phyloP scores from a whole-genome alignment of 176 grass and related monocot genomes.

The Otatea glauca region DNA sequence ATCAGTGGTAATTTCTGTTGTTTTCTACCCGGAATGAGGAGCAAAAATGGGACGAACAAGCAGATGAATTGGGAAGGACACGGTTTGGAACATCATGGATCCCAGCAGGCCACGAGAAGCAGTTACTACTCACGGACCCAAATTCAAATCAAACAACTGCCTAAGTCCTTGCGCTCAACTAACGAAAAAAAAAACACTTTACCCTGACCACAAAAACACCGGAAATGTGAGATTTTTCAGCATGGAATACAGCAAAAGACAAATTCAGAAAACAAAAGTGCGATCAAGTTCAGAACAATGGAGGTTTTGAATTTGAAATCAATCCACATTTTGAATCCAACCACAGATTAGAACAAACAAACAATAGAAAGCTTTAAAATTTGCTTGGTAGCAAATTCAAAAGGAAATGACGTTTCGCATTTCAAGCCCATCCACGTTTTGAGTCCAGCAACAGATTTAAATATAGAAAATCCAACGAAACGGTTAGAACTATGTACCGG shows the following conservation, averaged over 20 bases:
- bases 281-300: neutral
- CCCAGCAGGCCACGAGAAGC: neutral
- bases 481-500: neutral
- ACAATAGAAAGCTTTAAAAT: neutral
- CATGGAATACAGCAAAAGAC: neutral
- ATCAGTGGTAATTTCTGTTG: no score
- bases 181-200: neutral
- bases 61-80: neutral
- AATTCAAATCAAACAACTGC: slow-evolving; percentile 36
- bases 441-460: neutral
- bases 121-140: slow-evolving; percentile 28
- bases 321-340: neutral
- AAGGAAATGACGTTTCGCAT: neutral
- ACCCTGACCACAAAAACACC: no score
- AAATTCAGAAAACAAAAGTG: neutral
- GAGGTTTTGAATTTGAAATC: neutral
- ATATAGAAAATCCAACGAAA: neutral
- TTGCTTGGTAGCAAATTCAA: neutral
- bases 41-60: no score
- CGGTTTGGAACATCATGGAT: slow-evolving; percentile 11
- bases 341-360: neutral
- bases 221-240: neutral
- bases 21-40: no score
- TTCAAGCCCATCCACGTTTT: neutral
- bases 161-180: neutral